phyloP scores from a whole-genome alignment of 768 basidiomycete genomes.

The Daedalea quercina region DNA sequence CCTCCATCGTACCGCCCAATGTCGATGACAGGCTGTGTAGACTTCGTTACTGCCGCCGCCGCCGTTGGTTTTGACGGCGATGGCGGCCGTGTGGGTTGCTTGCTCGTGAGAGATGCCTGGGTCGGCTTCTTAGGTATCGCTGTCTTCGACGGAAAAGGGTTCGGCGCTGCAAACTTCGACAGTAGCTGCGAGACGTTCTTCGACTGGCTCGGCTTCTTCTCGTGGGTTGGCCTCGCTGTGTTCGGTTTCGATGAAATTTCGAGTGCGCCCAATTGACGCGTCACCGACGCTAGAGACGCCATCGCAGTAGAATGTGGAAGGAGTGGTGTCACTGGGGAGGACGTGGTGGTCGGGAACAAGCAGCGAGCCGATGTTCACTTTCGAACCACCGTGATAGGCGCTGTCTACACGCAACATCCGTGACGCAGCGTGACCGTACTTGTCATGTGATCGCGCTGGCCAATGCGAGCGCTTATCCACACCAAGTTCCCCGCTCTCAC shows the following conservation, averaged over 20 bases:
- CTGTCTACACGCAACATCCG: too few species aligned
- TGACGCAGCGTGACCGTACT: neutral
- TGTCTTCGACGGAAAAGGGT: constrained; percentile 27
- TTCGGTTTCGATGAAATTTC: constrained; percentile 53
- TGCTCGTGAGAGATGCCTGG: neutral
- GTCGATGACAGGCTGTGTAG: constrained; percentile 37
- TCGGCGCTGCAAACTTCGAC: constrained; percentile 68
- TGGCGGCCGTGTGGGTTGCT: constrained; percentile 26
- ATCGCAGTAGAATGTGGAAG: constrained; percentile 24
- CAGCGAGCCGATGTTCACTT: neutral
- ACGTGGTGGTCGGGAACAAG: too few species aligned
- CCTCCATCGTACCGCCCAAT: constrained; percentile 96
- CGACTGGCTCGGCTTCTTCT: constrained; percentile 52
- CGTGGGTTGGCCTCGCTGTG: constrained; percentile 25
- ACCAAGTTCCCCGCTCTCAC: neutral
- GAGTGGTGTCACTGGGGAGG: neutral
- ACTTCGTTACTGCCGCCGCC: too few species aligned
- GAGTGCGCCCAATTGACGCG: constrained; percentile 62
- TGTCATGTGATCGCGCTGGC: constrained; percentile 1
- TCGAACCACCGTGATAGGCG: neutral
- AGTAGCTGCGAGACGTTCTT: constrained; percentile 66
- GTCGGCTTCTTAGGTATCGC: neutral
- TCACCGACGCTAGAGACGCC: constrained; percentile 45
- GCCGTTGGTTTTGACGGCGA: constrained; percentile 14
- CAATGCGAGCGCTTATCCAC: neutral